Base-by-base conservation (phyloP, 176 grass and related monocot species). In the Carex cristatella region DNA sequence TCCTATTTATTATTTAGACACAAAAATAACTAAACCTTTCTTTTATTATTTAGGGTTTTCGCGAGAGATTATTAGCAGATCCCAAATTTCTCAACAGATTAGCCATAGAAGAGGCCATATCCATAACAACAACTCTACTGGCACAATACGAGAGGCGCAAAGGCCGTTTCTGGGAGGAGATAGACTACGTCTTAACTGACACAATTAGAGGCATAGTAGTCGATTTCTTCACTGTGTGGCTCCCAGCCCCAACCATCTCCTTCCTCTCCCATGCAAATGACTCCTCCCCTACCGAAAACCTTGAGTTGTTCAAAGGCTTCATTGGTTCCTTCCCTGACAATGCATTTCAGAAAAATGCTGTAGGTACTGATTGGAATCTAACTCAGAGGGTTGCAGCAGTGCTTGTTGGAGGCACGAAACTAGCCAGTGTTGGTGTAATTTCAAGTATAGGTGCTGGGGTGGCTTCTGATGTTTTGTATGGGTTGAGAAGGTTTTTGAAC, bases 151-250 rank as follows among this genome's bases (percentile, higher is more conserved):
- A 99, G 86, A 94, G 83, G 84, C 88, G 93, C 6, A 99, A 95
- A 92, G 91, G 96, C 32, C 85, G 91, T 0, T 99, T 99, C 80
- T 85, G 94, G 38, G 90, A 99, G 88, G 93, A 99, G 84, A 95
- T 99, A 3, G 93, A 95, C 65, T 95, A 99, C 84, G 96, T 95
- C 80, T 89, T 99, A 61, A 99, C 91, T 46, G 96, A 99, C 85
- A 95, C 93, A 56, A 92, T 99, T 70, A 95, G 96, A 93, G 96
- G 96, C 77, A 86, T 88, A 56, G 96, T 99, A 82, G 96, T 99
- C 80, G 96, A 99, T 49, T 99, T 99, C 84, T 99, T 99, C 83
- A 95, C 96, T 54, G 93, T 99, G 65, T 99, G 96, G 96, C 93
- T 99, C 78, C 96, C 96, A 67, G 93, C 96, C 82, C 96, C 96